Evolutionary conservation across 2,329 filamentous ascomycete genomes (phyloP).

Genomic region (Aspergillus neoniger): DNA sequence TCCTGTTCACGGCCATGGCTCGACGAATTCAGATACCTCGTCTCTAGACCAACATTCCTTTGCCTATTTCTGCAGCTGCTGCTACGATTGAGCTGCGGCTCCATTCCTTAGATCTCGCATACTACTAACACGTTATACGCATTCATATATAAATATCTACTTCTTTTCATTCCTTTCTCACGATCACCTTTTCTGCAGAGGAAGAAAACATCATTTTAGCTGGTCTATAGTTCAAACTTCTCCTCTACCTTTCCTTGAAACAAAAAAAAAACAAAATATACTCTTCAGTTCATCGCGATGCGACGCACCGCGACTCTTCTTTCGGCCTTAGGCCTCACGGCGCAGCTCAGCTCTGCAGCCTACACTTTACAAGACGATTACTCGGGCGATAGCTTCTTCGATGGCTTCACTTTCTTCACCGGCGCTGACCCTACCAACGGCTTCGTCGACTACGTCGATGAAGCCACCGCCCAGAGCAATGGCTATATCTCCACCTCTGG

Average conservation of each 20-base stretch:
- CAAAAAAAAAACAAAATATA: constrained; percentile 4
- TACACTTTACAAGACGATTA: constrained; percentile 54
- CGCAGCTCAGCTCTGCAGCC: constrained; percentile 34
- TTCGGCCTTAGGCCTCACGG: constrained; percentile 32
- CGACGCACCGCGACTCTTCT: constrained; percentile 30
- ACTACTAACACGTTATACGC: neutral
- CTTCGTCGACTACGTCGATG: constrained; percentile 69
- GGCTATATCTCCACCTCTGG: constrained; percentile 61
- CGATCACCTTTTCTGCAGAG: neutral
- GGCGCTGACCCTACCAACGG: constrained; percentile 69
- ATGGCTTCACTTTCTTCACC: constrained; percentile 56
- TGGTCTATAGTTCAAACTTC: neutral
- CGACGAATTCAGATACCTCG: neutral
- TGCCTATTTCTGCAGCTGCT: neutral
- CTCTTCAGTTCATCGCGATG: constrained; percentile 24
- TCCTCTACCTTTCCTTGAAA: constrained; percentile 2
- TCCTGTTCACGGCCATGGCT: neutral
- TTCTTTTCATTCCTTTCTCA: neutral
- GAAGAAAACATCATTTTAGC: constrained; percentile 19
- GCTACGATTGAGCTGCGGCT: neutral
- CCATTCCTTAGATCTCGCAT: neutral
- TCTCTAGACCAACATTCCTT: neutral
- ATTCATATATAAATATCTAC: neutral
- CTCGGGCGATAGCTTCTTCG: constrained; percentile 50
- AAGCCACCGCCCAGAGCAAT: constrained; percentile 57